Conservation (phyloP, 768 basidiomycete genomes). For the Panaeolus papilionaceus region DNA sequence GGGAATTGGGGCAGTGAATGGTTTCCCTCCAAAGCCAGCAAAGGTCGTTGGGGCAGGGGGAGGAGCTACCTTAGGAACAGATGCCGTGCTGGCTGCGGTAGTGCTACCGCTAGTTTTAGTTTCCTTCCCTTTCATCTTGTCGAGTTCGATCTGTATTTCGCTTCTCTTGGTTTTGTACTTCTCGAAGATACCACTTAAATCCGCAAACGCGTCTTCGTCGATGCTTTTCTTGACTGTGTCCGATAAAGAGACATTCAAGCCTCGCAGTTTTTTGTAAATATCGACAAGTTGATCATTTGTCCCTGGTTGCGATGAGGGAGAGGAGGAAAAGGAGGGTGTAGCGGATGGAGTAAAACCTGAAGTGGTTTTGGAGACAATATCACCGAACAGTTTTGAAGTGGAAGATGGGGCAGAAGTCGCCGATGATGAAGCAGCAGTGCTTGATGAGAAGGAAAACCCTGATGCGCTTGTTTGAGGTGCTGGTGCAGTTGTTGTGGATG, state of each 20-base stretch:
- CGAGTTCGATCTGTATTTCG: slow-evolving; percentile 62
- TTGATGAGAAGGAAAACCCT: slow-evolving; percentile 12
- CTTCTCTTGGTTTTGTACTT: slow-evolving; percentile 64
- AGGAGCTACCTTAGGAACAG: background rate
- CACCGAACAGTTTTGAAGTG: slow-evolving; percentile 26
- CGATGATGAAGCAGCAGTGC: slow-evolving; percentile 20
- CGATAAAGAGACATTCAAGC: slow-evolving; percentile 72
- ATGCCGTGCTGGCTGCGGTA: background rate
- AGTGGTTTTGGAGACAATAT: background rate
- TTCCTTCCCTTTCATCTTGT: slow-evolving; percentile 35
- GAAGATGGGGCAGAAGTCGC: slow-evolving; percentile 19
- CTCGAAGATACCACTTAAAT: slow-evolving; percentile 60
- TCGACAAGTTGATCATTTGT: slow-evolving; percentile 39
- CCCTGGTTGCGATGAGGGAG: background rate
- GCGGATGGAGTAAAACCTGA: background rate
- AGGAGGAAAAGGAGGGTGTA: background rate
- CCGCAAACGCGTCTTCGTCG: slow-evolving; percentile 73
- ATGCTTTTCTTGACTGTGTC: slow-evolving; percentile 62
- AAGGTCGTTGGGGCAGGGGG: slow-evolving; percentile 45
- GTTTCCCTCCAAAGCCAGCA: slow-evolving; percentile 25
- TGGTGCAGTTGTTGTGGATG: slow-evolving; percentile 29
- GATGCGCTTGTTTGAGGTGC: slow-evolving; percentile 17
- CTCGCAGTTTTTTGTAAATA: slow-evolving; percentile 75
- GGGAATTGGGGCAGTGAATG: slow-evolving; percentile 28
- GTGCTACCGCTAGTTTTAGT: slow-evolving; percentile 20